Evolutionary conservation across 768 basidiomycete species (phyloP), one percentile per base, ranked within the genome.

Genomic region (Nidularia pulvinata): DNA sequence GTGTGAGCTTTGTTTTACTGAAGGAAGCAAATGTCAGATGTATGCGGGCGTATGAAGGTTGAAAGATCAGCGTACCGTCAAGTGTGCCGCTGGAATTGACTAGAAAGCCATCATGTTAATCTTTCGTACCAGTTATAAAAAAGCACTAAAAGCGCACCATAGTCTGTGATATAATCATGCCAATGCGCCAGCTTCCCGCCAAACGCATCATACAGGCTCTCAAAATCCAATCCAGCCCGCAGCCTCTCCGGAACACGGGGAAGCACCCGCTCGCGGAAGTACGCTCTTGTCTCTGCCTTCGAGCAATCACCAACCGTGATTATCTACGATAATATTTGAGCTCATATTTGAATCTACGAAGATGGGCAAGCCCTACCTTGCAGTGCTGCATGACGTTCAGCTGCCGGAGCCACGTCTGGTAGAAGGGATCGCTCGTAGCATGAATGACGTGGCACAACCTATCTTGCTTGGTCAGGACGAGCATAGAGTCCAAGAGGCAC

Each of bases 381-480:
- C 90, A 93, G 64, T 91, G 88, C 61, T 90, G 88, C 77, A 88
- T 86, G 48, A 91, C 81, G 56, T 89, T 90, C 51, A 90, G 74
- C 61, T 90, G 89, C 55, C 89, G 77, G 46, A 93, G 74, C 89
- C 88, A 91, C 10, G 86, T 89, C 59, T 91, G 90, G 61, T 91
- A 93, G 68, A 91, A 91, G 0, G 90, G 89, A 59, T 93, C 89
- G 59, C 88, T 90, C 4, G 89, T 89, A 5, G 88, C 88, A 57
- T 91, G 89, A 49, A 91, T 84, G 61, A 92, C 86, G 61, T 92
- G 89, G 61, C 88, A 89, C 10, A 93, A 68, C n/a, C 88, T 75
- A 62, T 93, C 91, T 66, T 93, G 92, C 71, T 93, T 93, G 33
- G 92, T 92, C 51, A 93, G 72, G 11, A 93, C 91, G 16, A 93